Base-by-base conservation (phyloP, 352 stramenopile species). In the Phytophthora citrophthora region DNA sequence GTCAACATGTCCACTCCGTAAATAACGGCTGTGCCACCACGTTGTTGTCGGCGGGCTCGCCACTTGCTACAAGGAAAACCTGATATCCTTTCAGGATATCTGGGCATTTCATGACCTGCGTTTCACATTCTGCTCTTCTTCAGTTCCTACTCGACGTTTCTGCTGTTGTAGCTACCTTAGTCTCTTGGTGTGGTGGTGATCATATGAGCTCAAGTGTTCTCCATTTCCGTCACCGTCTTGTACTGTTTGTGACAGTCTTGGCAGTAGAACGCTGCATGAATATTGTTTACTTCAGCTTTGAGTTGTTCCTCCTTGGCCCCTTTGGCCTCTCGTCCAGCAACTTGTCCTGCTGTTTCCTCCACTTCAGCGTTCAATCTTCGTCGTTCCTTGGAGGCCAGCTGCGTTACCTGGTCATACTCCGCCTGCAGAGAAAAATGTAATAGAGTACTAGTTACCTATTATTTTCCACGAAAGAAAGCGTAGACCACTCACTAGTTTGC, bases 181-280 rank as follows among this genome's bases (percentile, higher is more conserved):
- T 32, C 83, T 74, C 51, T 89, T 91, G 27, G 69, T 71, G 38
- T 91, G 83, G 57, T 91, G 83, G 52, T 91, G 83, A 59, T 91
- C 83, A 61, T 91, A 91, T 7, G 79, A 89, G 54, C 81, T 90
- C 43, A 89, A 58, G 50, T 91, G 83, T 86, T 87, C 44, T 86
- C 79, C 76, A 91, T 90, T 58, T 90, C 83, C 15, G 47, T 72
- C 45, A 90, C 83, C 10, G 76, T 86, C 41, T 83, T 82, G 66
- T 91, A 91, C 44, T 91, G 83, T 63, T 89, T 91, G 23, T 74
- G 72, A 43, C 83, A 91, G 40, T 80, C 72, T 2, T 43, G 51
- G 52, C 83, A 91, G 38, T 79, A 79, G 46, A 91, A 91, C 10
- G 71, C 77, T 1, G 72, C 68, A 45, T 77, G 69, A 61, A 82